Evolutionary conservation across 768 basidiomycete species (phyloP), one percentile per base, ranked within the genome.

Genomic region (Polyporus arcularius): DNA sequence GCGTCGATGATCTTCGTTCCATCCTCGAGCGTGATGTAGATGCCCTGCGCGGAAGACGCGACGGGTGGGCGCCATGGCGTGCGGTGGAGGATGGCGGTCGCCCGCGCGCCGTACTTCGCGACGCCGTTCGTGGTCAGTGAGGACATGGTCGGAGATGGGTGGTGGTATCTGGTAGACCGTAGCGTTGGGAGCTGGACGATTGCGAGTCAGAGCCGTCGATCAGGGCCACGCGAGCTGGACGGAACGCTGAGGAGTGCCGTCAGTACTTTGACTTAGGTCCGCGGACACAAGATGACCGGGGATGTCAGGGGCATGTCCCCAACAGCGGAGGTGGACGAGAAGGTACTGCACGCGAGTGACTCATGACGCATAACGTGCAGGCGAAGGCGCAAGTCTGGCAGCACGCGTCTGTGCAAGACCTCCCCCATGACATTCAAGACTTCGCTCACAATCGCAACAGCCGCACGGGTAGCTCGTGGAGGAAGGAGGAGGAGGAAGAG

Each of bases 11-110:
- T 70, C 57, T 75, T 81, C 53, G 76, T 78, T 0, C 92, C 93
- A 72, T 86, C 85, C 65, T 88, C 84, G 7, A 94, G 80, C 21
- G 82, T 81, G 46, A 94, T 73, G 68, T 93, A 91, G 39, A 86
- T 81, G 16, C 92, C 92, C 65, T 89, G 74, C 3, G 78, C 89
- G 12, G 79, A 72, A 15, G 82, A 77, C 4, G 89, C 92, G 12
- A 92, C 76, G 14, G 89, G 89, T 10, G 87, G 90, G 31, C 69
- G 79, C 87, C 87, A 91, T 0, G 90, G 86, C 12, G 87, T 91
- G 55, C 92, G 64, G 45, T 72, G 70, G 55, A 76, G 43, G 55
- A 75, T 73, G 2, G 65, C 59, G 4, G 73, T 69, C 3, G 65
- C 61, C 48, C 63, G 65, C 31, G 48, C n/a, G 38, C 54, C 55